Base-by-base conservation (phyloP, 1,284 basidiomycete species). In the Microbotryum intermedium region DNA sequence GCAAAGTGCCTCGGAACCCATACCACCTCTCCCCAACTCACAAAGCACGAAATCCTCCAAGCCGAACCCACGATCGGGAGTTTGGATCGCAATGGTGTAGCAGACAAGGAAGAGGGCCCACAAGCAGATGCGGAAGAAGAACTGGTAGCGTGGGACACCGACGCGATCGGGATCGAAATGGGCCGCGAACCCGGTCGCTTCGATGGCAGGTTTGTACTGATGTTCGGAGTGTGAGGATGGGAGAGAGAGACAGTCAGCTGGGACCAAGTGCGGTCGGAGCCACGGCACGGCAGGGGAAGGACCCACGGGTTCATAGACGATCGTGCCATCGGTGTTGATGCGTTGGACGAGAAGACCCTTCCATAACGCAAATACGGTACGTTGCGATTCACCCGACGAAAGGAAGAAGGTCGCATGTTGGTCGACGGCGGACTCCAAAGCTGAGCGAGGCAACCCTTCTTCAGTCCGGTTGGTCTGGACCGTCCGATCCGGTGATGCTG, bases 91-190 rank as follows among this genome's bases (percentile, higher is more conserved):
- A 11, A 66, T 49, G 7, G 68, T 63, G 59, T 94, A 97, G 11
- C 84, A 83, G 20, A 83, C 79, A 20, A 95, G 80, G 77, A 92
- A 93, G 67, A 90, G 76, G 48, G 90, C 72, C 92, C 91, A 94
- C 23, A 93, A 79, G 3, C 79, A 53, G 61, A 92, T 75, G 34
- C 73, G 88, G 53, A 65, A 59, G 53, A 62, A 63, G 53, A 70
- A 74, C 55, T 60, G 42, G 70, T 78, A 88, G 80, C 85, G 81
- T 16, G 92, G 92, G n/a, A 94, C 89, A 25, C 82, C 84, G 51
- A 95, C 76, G n/a, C 91, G 82, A 16, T 83, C 78, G 2, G 89
- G 83, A 69, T 92, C 81, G 21, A 91, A 72, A 70, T 86, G 88
- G 30, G 78, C 79, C 80, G 82, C 85, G 70, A 90, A 84, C 0